Evolutionary conservation across 495 filamentous ascomycete genomes (phyloP).

Genomic region (Chaetomidium leptoderma): DNA sequence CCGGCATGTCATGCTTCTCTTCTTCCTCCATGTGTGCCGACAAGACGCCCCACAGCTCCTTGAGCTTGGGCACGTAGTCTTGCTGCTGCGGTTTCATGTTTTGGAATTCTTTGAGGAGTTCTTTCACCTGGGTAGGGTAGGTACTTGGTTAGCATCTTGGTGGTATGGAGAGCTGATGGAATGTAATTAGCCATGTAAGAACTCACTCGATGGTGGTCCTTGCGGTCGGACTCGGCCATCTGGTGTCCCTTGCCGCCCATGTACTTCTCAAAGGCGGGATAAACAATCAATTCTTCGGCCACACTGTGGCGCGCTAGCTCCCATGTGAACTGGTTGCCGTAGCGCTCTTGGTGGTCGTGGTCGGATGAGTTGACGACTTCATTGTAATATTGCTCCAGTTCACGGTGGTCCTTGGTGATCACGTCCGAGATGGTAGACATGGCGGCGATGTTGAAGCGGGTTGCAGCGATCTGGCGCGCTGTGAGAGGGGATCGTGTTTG

Average conservation of each 20-base stretch:
- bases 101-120: conserved; percentile 6
- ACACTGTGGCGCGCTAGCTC: conserved; percentile 5
- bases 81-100: neutral
- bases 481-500: neutral
- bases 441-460: neutral
- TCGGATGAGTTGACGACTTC: conserved; percentile 2
- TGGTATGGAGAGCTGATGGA: neutral
- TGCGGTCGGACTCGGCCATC: conserved; percentile 6
- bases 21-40: conserved; percentile 6
- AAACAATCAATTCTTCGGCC: neutral
- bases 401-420: conserved; percentile 12
- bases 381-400: conserved; percentile 9
- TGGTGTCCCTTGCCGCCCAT: conserved; percentile 2
- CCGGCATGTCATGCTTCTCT: neutral
- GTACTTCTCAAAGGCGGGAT: conserved; percentile 3
- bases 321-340: conserved; percentile 7
- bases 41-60: neutral
- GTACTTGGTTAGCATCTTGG: neutral
- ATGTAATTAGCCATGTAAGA: too few relatives aligned
- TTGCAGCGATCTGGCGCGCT: neutral
- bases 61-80: neutral
- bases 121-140: neutral
- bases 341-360: conserved; percentile 12
- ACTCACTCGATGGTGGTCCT: conserved; percentile 1
- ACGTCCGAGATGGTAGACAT: conserved; percentile 3